Conservation (phyloP, 192 early-diverging fungal genomes). For the Linderina pennispora region DNA sequence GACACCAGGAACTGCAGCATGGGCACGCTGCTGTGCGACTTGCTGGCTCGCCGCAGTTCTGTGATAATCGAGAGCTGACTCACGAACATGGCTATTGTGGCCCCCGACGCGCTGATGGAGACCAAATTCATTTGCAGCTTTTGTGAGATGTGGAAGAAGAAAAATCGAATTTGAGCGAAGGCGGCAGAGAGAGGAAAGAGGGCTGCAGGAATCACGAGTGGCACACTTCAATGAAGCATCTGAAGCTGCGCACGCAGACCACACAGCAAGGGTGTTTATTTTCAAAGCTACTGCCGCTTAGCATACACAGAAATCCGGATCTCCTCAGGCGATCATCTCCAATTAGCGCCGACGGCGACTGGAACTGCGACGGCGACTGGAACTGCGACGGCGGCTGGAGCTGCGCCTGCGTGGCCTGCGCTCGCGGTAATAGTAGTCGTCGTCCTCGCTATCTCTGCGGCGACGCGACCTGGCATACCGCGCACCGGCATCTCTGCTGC, state of each 20-base stretch:
- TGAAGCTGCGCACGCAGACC: no score
- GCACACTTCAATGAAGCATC: no score
- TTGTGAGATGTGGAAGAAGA: background rate
- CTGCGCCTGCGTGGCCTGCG: background rate
- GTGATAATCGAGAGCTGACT: slow-evolving; percentile 29
- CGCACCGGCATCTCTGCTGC: background rate
- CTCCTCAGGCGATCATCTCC: no score
- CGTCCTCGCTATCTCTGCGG: background rate
- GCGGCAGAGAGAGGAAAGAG: background rate
- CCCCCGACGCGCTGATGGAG: slow-evolving; percentile 12
- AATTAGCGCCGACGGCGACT: no score
- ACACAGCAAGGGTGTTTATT: no score
- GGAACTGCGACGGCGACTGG: background rate
- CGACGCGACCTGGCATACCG: background rate
- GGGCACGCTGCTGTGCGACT: slow-evolving; percentile 9
- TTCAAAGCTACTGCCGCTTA: no score
- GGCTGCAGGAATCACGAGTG: no score
- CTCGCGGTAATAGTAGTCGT: background rate
- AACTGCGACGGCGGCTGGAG: slow-evolving; percentile 1
- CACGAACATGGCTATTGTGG: slow-evolving; percentile 30
- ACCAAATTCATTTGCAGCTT: slow-evolving; percentile 20
- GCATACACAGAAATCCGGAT: no score
- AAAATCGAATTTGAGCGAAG: background rate
- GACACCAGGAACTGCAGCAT: slow-evolving; percentile 26
- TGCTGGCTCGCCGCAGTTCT: slow-evolving; percentile 10